These are phyloP conservation scores for Colletotrichum sp. DNA, from an alignment of 2,329 filamentous ascomycete genomes.

Conservation along the genomic window DNA sequence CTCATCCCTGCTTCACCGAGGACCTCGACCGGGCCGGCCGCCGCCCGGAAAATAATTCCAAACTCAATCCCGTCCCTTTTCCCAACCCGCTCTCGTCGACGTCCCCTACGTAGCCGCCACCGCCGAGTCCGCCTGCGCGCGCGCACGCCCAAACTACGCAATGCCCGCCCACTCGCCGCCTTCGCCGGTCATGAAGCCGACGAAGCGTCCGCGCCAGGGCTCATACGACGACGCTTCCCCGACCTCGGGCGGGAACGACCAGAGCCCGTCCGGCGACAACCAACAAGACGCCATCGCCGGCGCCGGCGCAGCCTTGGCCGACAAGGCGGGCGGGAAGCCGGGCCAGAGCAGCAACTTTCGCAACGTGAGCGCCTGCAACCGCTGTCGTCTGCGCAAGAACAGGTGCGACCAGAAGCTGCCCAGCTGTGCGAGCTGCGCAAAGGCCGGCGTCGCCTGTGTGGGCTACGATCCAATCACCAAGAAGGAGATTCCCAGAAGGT, in stretches of 20 bases:
- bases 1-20: neutral
- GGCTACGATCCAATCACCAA: conserved; percentile 97
- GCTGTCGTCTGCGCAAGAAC: conserved; percentile 91
- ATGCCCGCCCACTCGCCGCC: conserved; percentile 55
- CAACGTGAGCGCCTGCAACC: conserved; percentile 93
- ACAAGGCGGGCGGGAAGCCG: conserved; percentile 42
- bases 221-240: conserved; percentile 48
- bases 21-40: conserved; percentile 5
- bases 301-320: conserved; percentile 30
- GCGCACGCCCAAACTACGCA: conserved; percentile 4
- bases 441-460: conserved; percentile 89
- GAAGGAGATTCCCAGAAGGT: conserved; percentile 90
- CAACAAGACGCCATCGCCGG: conserved; percentile 26
- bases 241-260: conserved; percentile 38
- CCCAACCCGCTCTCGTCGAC: neutral
- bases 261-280: conserved; percentile 34
- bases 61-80: neutral
- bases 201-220: conserved; percentile 62
- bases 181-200: conserved; percentile 54
- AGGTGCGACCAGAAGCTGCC: conserved; percentile 92
- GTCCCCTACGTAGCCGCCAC: neutral
- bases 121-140: neutral
- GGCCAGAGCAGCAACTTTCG: conserved; percentile 73
- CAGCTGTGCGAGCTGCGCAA: conserved; percentile 89
- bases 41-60: neutral